These are phyloP conservation scores for Inosperma sp. DNA, from an alignment of 768 basidiomycete genomes.

Conservation along the genomic window DNA sequence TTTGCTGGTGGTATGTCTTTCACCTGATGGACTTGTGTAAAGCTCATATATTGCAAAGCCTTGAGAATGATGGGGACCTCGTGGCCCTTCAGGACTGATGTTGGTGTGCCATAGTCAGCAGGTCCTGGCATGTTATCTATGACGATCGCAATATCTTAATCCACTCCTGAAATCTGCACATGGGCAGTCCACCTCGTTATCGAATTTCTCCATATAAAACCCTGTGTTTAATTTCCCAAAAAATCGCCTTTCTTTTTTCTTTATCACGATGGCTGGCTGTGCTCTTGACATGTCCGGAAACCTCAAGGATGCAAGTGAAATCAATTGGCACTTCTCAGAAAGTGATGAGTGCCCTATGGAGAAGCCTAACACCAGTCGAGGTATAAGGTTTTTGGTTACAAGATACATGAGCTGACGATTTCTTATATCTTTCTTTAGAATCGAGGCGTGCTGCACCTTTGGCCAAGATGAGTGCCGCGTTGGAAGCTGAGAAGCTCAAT, in stretches of 20 bases:
- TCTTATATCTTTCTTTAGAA: neutral
- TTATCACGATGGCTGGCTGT: neutral
- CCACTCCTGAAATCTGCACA: neutral
- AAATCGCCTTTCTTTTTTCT: neutral
- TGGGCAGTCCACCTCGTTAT: neutral
- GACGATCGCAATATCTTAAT: neutral
- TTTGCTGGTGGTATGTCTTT: too few relatives aligned
- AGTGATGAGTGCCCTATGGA: neutral
- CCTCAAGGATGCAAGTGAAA: neutral
- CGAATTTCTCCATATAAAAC: neutral
- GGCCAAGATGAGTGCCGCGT: neutral
- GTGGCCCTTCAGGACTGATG: too few relatives aligned
- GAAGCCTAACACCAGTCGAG: neutral
- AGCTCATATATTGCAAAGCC: too few relatives aligned
- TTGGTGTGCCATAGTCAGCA: too few relatives aligned
- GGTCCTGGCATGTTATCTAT: too few relatives aligned
- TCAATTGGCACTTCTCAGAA: neutral
- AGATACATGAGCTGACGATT: too few relatives aligned
- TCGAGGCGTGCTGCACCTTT: neutral
- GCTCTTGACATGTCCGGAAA: neutral
- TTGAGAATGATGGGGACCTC: too few relatives aligned
- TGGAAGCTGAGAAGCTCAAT: neutral
- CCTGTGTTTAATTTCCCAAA: neutral
- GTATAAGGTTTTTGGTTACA: neutral
- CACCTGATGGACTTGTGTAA: too few relatives aligned